Base-by-base conservation (phyloP, 495 filamentous ascomycete genomes). In the Hypoxylon trugodes region DNA sequence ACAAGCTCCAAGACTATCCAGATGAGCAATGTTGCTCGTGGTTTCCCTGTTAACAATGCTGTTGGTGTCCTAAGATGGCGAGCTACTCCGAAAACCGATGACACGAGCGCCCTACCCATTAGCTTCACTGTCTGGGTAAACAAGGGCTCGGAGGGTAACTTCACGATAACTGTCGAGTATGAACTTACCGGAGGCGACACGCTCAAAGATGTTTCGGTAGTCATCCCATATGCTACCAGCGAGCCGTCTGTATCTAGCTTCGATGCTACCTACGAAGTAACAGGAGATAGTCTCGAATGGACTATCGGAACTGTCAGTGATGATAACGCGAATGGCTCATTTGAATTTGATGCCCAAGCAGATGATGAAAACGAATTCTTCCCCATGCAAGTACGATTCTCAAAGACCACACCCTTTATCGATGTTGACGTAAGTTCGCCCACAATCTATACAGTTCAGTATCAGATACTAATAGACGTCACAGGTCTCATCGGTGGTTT, bases 121-220 rank as follows among this genome's bases (percentile, higher is more conserved):
- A 92, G 88, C 21, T 97, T 98, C 71, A 96, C 90, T 7, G 94
- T 97, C 15, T 98, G 94, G 94, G 89, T 95, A 30, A 96, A 96
- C 72, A 90, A 90, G 79, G 88, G 89, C 42, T 84, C 87, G 9
- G 88, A 89, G 32, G 84, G 84, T 42, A 90, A 88, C 45, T 93
- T 87, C 69, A 92, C 87, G 30, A 82, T 97, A 65, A 98, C 93
- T 0, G 84, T 97, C 6, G 94, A 98, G 75, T 98, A 97, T 70
- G 94, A 98, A 76, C 85, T 96, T 50, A 90, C 89, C 0, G 90
- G 91, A 51, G 82, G 85, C 5, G 84, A 84, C 46, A 80, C 81
- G 15, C 80, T 98, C 38, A 89, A 87, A 51, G 93, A 97, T 72
- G 93, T 97, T 28, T 81, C 86, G 28, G 89, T 97, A 24, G 85